phyloP scores from a whole-genome alignment of 2,329 filamentous ascomycete genomes.

The Ophiostoma sp. region DNA sequence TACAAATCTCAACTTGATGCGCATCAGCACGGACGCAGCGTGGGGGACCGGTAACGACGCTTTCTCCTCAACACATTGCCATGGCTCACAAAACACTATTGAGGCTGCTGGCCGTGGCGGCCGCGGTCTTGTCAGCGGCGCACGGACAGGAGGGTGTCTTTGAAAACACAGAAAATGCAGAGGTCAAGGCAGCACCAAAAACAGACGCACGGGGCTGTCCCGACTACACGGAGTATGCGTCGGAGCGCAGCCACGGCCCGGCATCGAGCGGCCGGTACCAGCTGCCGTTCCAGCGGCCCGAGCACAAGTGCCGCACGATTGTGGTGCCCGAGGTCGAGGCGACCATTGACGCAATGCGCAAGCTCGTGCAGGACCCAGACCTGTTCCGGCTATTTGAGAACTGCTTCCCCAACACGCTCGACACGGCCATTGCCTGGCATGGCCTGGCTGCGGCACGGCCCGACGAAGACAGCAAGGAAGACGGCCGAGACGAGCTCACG shows the following conservation, averaged over 20 bases:
- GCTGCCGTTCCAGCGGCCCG: slow-evolving; percentile 47
- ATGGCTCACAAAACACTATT: neutral
- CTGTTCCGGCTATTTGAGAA: slow-evolving; percentile 71
- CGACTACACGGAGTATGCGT: slow-evolving; percentile 32
- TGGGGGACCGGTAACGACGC: no score
- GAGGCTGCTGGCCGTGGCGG: slow-evolving; percentile 3
- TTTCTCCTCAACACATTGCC: neutral
- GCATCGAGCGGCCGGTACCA: slow-evolving; percentile 32
- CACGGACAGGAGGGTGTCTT: neutral
- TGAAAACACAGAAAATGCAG: no score
- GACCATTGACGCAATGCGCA: slow-evolving; percentile 47
- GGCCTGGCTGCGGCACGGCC: slow-evolving; percentile 30
- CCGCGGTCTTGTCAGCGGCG: neutral
- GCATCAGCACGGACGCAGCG: no score
- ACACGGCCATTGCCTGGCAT: slow-evolving; percentile 25
- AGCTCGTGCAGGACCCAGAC: slow-evolving; percentile 42
- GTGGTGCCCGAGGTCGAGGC: slow-evolving; percentile 63
- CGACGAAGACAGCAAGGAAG: slow-evolving; percentile 38
- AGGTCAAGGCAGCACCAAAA: no score
- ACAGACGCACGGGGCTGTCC: neutral
- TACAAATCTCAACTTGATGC: neutral
- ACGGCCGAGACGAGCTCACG: slow-evolving; percentile 50
- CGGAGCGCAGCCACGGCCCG: slow-evolving; percentile 31
- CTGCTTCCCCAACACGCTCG: slow-evolving; percentile 65
- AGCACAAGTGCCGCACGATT: slow-evolving; percentile 65